Conservation (phyloP, 2,329 filamentous ascomycete species). For the Trichophyton equinum region DNA sequence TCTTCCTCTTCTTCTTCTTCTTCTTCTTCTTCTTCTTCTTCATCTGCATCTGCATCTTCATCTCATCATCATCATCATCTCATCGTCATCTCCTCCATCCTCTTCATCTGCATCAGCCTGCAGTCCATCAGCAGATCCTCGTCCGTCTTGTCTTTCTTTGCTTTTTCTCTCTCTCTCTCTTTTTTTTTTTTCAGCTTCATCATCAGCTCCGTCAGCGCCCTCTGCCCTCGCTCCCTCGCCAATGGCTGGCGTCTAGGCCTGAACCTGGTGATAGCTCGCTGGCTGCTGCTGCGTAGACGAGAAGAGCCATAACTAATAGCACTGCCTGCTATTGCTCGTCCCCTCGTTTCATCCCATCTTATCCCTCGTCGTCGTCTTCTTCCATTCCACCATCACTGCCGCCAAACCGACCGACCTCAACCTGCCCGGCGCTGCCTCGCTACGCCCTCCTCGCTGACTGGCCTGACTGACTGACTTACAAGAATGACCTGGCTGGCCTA, state of each 20-base stretch:
- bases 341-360: neutral
- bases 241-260: neutral
- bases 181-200: neutral
- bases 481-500: slow-evolving; percentile 1
- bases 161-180: neutral
- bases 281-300: no score
- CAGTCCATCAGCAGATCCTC: neutral
- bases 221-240: neutral
- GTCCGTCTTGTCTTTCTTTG: neutral
- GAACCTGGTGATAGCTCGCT: neutral
- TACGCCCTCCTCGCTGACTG: no score
- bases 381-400: neutral
- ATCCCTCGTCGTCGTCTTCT: neutral
- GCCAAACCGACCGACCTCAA: neutral
- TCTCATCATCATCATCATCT: no score
- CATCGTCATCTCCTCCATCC: no score
- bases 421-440: no score
- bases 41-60: no score
- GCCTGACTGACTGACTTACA: no score
- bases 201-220: no score
- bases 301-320: neutral
- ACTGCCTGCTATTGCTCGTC: neutral
- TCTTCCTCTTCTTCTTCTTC: no score
- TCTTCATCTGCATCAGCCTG: no score
- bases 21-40: no score